A percentile compares a stretch with the other conserved stretches of the same genome.
Evolutionary conservation across 2,329 filamentous ascomycete species (phyloP).

Genomic region (Colletotrichum chrysophilum): DNA sequence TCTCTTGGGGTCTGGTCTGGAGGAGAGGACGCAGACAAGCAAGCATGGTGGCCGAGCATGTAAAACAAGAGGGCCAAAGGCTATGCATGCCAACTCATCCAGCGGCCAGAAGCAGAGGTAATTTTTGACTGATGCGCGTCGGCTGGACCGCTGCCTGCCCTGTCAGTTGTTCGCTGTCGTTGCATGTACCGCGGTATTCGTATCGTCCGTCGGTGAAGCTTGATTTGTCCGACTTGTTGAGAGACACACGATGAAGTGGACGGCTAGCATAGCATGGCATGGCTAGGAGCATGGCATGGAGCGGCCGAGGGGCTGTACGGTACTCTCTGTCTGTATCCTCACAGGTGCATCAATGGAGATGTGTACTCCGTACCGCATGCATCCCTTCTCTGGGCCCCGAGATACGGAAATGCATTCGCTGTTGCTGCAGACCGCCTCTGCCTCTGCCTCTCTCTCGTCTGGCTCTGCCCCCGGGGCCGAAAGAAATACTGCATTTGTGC

Average conservation of each 20-base stretch:
- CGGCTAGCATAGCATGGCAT: neutral
- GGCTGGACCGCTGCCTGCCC: neutral
- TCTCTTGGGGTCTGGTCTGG: neutral
- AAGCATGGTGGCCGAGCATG: conserved; percentile 1
- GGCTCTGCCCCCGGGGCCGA: neutral
- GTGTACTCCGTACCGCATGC: neutral
- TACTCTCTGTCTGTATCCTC: neutral
- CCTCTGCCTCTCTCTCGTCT: neutral
- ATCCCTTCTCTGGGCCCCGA: neutral
- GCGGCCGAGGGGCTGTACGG: neutral
- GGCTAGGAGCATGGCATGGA: neutral
- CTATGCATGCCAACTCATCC: conserved; percentile 23
- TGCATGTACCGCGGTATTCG: neutral
- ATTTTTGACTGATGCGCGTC: neutral
- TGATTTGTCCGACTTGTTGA: conserved; percentile 17
- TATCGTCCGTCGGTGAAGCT: neutral
- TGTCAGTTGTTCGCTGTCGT: neutral
- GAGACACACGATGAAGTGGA: neutral
- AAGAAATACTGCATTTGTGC: neutral
- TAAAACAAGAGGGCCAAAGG: conserved; percentile 17
- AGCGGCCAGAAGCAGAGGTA: conserved; percentile 8
- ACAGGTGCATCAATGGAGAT: neutral
- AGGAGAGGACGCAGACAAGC: neutral
- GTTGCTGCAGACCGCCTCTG: neutral
- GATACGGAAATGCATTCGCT: neutral